Evolutionary conservation across 108 stramenopile species (phyloP), one percentile per base, ranked within the genome.

Genomic region (Nitzschia putrida): DNA sequence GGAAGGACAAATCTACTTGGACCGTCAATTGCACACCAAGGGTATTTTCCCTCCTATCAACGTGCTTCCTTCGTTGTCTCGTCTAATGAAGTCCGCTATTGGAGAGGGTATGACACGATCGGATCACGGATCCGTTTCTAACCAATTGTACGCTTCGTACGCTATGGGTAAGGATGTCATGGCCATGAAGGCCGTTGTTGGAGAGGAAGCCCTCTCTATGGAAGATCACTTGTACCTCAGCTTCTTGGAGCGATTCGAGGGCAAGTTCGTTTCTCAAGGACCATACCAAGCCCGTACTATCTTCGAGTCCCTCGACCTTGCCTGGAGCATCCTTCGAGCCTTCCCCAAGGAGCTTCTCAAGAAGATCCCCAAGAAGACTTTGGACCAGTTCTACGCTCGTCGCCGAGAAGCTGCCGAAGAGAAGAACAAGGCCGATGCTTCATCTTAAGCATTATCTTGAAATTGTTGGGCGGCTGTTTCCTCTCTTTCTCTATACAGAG

Each of bases 151-250:
- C 79, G 98, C 98, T 7, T 96, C 95, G 12, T 99, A 99, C 68
- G 97, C 96, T 45, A 96, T 96, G 93, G 99, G 99, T 85, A 98
- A 98, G 96, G 99, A 99, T 83, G 99, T 98, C 39, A 82, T 97
- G 84, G 99, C 99, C 78, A 99, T 99, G 99, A 98, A 99, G 93
- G 97, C 99, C 38, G 99, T 99, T 76, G 99, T 99, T 50, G 99
- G 99, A 80, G 98, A 98, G 82, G 99, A 99, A 82, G 98, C 98
- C 25, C 90, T 99, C 39, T 97, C 96, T 65, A 96, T 96, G 82
- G 99, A 99, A 75, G 98, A 99, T 90, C 97, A 97, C 83, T 80
- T 98, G 61, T 98, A 97, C 91, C 88, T 99, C 45, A 84, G 88
- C 76, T 99, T 99, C 88, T 90, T 97, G 58, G 97, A 98, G 76